Evolutionary conservation across 1,139 yeast genomes (phyloP).

Genomic region (Citeromyces hawaiiensis): DNA sequence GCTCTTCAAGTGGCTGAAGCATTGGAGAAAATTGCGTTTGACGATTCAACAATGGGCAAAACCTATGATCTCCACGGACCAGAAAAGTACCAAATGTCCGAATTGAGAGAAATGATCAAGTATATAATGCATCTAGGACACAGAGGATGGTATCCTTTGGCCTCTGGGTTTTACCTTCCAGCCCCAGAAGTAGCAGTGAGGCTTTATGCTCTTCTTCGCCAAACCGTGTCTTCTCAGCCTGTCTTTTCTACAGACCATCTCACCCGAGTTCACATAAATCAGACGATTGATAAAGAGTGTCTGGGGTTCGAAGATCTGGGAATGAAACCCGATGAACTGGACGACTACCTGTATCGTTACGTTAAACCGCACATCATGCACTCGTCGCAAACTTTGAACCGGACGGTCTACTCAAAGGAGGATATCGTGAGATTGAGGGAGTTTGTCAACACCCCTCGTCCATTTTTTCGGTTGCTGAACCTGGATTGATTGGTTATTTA

Average conservation of each 20-base stretch:
- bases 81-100: constrained; percentile 47
- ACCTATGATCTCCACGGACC: constrained; percentile 70
- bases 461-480: constrained; percentile 15
- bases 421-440: constrained; percentile 18
- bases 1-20: constrained; percentile 72
- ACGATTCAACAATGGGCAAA: constrained; percentile 70
- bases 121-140: constrained; percentile 27
- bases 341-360: constrained; percentile 56
- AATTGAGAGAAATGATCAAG: constrained; percentile 55
- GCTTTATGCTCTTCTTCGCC: constrained; percentile 33
- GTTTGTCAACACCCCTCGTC: constrained; percentile 18
- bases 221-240: constrained; percentile 54
- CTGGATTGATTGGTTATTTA: constrained; percentile 7
- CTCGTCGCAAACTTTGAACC: constrained; percentile 17
- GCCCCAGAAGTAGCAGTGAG: constrained; percentile 28
- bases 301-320: constrained; percentile 64
- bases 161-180: constrained; percentile 40
- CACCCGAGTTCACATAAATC: constrained; percentile 64
- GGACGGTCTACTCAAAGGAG: constrained; percentile 20
- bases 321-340: constrained; percentile 53
- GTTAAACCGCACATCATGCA: constrained; percentile 23
- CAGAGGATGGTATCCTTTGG: constrained; percentile 36
- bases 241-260: constrained; percentile 63
- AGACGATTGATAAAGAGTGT: constrained; percentile 47
- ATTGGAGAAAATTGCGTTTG: constrained; percentile 66